phyloP scores from a whole-genome alignment of 345 rosid genomes.

The Euphorbia pulcherrima region DNA sequence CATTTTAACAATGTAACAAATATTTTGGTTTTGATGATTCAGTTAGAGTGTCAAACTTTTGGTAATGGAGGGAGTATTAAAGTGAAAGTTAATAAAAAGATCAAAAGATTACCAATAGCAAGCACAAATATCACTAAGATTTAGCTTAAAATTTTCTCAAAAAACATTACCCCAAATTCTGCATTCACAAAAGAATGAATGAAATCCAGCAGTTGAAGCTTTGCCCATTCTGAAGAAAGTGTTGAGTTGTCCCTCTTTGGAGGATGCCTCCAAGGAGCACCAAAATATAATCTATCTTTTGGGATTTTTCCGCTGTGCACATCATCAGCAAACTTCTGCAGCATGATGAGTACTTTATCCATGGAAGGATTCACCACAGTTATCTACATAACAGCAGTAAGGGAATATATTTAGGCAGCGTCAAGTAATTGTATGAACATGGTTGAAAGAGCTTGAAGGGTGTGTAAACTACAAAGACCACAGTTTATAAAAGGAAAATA shows the following conservation, averaged over 20 bases:
- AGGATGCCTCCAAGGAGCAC: conserved; percentile 96
- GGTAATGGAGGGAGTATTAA: too few species aligned
- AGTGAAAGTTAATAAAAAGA: background rate
- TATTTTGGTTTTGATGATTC: too few species aligned
- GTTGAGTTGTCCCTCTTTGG: conserved; percentile 45
- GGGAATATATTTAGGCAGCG: background rate
- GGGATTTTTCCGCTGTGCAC: conserved; percentile 58
- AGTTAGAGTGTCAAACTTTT: too few species aligned
- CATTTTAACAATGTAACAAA: too few species aligned
- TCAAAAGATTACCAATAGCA: background rate
- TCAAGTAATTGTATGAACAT: background rate
- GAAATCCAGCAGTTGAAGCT: conserved; percentile 91
- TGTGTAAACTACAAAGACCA: background rate
- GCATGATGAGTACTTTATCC: conserved; percentile 63
- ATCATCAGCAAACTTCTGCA: conserved; percentile 68
- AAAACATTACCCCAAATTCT: conserved; percentile 64
- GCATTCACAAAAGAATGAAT: conserved; percentile 64
- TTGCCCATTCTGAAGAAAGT: conserved; percentile 55
- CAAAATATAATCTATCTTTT: conserved; percentile 64
- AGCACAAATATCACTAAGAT: background rate
- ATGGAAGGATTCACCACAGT: conserved; percentile 88
- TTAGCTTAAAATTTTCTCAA: background rate
- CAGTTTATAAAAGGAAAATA: background rate
- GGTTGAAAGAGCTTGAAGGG: background rate
- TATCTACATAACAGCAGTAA: conserved; percentile 35